phyloP scores from a whole-genome alignment of 768 basidiomycete species.

The Paxillus rubicundulus region DNA sequence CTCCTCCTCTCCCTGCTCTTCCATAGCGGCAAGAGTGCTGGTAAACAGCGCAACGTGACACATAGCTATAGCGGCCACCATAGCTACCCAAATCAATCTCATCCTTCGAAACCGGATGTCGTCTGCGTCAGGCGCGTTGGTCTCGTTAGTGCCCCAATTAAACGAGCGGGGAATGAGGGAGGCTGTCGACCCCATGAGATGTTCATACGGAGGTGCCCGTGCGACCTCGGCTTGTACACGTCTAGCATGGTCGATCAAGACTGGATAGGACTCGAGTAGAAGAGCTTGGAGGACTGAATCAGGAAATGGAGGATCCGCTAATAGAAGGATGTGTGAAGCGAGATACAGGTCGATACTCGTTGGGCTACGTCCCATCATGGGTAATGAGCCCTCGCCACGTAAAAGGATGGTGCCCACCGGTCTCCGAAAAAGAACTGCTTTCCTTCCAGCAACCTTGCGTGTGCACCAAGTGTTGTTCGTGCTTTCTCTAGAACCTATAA shows the following conservation, averaged over 20 bases:
- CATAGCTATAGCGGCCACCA: conserved; percentile 42
- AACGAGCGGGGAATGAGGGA: conserved; percentile 39
- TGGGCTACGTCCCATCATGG: conserved; percentile 38
- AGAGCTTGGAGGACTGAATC: conserved; percentile 57
- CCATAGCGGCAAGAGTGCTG: neutral
- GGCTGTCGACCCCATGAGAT: conserved; percentile 17
- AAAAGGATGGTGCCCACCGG: conserved; percentile 34
- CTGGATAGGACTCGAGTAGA: conserved; percentile 53
- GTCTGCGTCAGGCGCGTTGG: conserved; percentile 31
- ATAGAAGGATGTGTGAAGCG: conserved; percentile 65
- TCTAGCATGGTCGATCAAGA: conserved; percentile 56
- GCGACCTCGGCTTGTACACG: conserved; percentile 40
- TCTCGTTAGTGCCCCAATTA: conserved; percentile 9
- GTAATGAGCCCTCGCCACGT: neutral
- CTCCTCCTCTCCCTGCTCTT: neutral
- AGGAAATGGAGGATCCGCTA: conserved; percentile 58
- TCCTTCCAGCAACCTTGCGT: conserved; percentile 51
- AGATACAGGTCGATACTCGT: conserved; percentile 64
- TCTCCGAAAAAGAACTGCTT: conserved; percentile 52
- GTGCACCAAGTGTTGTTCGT: conserved; percentile 53
- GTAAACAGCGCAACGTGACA: conserved; percentile 33
- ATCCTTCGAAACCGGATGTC: conserved; percentile 47
- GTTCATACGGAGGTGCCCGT: conserved; percentile 24
- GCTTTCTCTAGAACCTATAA: conserved; percentile 61
- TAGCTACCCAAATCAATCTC: conserved; percentile 53